phyloP scores from a whole-genome alignment of 257 asterid genomes.

The Apocynum venetum region DNA sequence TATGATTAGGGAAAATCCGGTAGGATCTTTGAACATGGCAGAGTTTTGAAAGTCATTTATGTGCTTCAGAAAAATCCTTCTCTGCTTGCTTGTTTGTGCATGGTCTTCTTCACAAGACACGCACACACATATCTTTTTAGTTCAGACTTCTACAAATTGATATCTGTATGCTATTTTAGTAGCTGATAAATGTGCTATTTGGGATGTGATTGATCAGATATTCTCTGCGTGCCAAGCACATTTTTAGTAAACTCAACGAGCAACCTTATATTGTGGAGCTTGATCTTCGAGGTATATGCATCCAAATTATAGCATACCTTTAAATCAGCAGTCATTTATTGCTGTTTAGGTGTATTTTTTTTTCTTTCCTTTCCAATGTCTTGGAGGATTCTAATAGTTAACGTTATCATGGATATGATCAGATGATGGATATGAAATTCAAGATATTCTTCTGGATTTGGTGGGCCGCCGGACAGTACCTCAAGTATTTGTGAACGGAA shows the following conservation, averaged over 20 bases:
- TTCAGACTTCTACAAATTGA: background rate
- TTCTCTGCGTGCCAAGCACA: constrained; percentile 59
- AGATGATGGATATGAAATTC: constrained; percentile 86
- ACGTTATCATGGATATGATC: constrained; percentile 18
- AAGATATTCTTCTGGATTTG: constrained; percentile 65
- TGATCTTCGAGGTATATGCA: constrained; percentile 75
- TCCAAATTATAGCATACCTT: background rate
- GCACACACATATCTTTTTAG: background rate
- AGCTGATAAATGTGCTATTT: constrained; percentile 14
- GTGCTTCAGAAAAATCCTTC: background rate
- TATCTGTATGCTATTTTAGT: background rate
- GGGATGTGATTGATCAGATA: constrained; percentile 43
- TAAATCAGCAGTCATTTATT: background rate
- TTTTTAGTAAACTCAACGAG: constrained; percentile 71
- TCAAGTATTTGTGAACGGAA: constrained; percentile 91
- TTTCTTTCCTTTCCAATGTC: background rate
- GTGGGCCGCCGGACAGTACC: constrained; percentile 91
- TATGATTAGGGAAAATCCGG: background rate
- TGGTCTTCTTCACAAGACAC: background rate
- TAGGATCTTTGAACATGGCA: background rate
- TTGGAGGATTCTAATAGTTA: constrained; percentile 7
- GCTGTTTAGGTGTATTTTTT: background rate
- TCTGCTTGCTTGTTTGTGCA: background rate
- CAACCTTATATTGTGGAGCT: constrained; percentile 89
- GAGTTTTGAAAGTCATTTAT: background rate